Percentiles rank a stretch among this genome's conserved stretches.
Evolutionary conservation across 208 protist species (phyloP).

Genomic region (Wallacemonas sp.): DNA sequence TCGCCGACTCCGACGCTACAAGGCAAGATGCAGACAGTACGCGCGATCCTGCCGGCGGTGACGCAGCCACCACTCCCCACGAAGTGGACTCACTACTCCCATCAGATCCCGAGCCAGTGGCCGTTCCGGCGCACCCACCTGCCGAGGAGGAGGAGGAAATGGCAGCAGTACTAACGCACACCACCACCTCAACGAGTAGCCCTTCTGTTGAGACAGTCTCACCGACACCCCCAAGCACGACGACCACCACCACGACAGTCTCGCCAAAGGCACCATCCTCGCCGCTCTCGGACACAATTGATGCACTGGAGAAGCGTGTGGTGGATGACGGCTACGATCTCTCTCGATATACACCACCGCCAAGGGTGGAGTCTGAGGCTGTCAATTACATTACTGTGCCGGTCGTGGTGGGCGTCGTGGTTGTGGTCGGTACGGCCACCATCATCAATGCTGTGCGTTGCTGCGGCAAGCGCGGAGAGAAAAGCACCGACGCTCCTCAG

Average conservation of each 20-base stretch:
- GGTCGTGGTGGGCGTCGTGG: constrained; percentile 13
- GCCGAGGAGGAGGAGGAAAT: too few relatives aligned
- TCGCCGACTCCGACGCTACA: too few relatives aligned
- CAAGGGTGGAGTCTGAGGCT: not conserved
- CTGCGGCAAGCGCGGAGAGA: not conserved
- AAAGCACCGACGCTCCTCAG: not conserved
- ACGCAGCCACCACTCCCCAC: too few relatives aligned
- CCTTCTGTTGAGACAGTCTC: too few relatives aligned
- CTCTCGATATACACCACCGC: constrained; percentile 15
- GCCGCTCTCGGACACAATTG: not conserved
- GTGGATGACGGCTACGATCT: constrained; percentile 25
- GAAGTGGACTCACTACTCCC: too few relatives aligned
- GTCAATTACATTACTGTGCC: constrained; percentile 14
- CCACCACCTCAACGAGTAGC: too few relatives aligned
- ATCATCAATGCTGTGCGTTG: constrained; percentile 20
- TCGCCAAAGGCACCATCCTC: not conserved
- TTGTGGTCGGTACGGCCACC: constrained; percentile 12
- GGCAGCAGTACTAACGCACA: too few relatives aligned
- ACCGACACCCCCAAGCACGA: not conserved
- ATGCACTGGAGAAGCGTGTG: constrained; percentile 5
- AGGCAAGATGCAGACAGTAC: too few relatives aligned
- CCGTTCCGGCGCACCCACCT: too few relatives aligned
- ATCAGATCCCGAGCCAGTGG: too few relatives aligned
- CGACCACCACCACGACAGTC: not conserved
- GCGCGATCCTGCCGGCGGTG: too few relatives aligned